Percentiles rank a stretch among this genome's conserved stretches.
Evolutionary conservation across 2,329 filamentous ascomycete genomes (phyloP).

Genomic region (Elsinoe australis): DNA sequence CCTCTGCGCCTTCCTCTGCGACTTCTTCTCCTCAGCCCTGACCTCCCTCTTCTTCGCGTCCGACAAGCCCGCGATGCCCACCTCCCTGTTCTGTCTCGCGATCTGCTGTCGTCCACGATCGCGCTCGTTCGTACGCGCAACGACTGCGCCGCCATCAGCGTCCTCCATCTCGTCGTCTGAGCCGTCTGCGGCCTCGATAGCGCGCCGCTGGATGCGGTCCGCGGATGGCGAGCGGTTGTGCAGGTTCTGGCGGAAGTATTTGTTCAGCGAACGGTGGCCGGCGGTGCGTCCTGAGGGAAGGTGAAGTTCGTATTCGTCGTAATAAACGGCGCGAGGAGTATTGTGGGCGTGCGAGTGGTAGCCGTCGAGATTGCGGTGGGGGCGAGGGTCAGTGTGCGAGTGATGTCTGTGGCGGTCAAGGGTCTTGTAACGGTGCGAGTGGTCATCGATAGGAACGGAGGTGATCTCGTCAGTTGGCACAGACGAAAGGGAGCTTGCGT

Average conservation of each 20-base stretch:
- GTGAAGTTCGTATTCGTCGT: slow-evolving; percentile 89
- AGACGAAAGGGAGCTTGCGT: slow-evolving; percentile 74
- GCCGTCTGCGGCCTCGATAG: slow-evolving; percentile 45
- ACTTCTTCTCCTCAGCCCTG: slow-evolving; percentile 58
- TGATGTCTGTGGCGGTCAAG: slow-evolving; percentile 69
- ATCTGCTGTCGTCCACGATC: slow-evolving; percentile 39
- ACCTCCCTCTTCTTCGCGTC: slow-evolving; percentile 67
- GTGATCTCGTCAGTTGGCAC: slow-evolving; percentile 78
- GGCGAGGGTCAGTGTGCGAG: slow-evolving; percentile 60
- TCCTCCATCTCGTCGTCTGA: slow-evolving; percentile 41
- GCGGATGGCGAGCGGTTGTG: slow-evolving; percentile 58
- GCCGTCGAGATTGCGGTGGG: slow-evolving; percentile 67
- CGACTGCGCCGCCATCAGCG: slow-evolving; percentile 29
- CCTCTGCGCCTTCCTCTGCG: slow-evolving; percentile 55
- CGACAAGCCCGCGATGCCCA: slow-evolving; percentile 69
- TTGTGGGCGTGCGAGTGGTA: slow-evolving; percentile 73
- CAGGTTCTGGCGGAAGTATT: slow-evolving; percentile 89
- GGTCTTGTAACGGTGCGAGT: slow-evolving; percentile 63
- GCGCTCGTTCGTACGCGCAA: slow-evolving; percentile 22
- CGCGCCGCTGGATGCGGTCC: slow-evolving; percentile 40
- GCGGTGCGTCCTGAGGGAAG: slow-evolving; percentile 83
- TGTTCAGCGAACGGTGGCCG: slow-evolving; percentile 78
- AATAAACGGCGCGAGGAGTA: slow-evolving; percentile 69
- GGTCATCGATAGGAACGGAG: slow-evolving; percentile 66
- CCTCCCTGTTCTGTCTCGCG: slow-evolving; percentile 62